Percentiles rank a stretch among this genome's conserved stretches.
phyloP scores from a whole-genome alignment of 805 yeast genomes.

The Metschnikowia lochheadii region DNA sequence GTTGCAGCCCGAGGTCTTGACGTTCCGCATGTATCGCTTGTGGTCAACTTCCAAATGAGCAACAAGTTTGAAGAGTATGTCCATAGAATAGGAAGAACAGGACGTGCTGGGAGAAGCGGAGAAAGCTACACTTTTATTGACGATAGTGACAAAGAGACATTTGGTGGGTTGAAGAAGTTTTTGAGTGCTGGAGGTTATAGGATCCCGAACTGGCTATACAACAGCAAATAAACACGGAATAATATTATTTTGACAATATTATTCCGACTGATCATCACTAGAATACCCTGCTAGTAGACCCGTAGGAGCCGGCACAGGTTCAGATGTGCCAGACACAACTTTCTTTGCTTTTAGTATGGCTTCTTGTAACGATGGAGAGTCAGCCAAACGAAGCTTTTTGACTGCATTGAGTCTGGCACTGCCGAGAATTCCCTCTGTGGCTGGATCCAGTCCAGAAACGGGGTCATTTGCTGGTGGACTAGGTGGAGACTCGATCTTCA shows the following conservation, averaged over 20 bases:
- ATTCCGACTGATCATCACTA: conserved; percentile 24
- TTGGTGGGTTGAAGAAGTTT: conserved; percentile 49
- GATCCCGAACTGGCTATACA: conserved; percentile 26
- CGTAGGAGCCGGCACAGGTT: not conserved
- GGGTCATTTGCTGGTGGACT: not conserved
- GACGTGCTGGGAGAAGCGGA: conserved; percentile 87
- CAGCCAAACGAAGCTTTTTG: not conserved
- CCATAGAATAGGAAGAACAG: conserved; percentile 95
- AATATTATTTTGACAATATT: not conserved
- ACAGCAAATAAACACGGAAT: not conserved
- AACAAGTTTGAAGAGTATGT: conserved; percentile 75
- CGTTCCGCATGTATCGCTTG: conserved; percentile 80
- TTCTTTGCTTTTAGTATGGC: not conserved
- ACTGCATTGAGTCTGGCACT: not conserved
- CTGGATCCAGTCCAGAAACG: not conserved
- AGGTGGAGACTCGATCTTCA: not conserved
- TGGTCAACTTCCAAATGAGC: conserved; percentile 83
- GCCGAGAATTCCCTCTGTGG: not conserved
- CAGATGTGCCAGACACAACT: not conserved
- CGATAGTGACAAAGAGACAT: conserved; percentile 49
- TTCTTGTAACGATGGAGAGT: not conserved
- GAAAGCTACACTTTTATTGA: conserved; percentile 69
- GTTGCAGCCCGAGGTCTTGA: conserved; percentile 96
- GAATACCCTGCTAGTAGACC: conserved; percentile 25
- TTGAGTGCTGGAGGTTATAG: conserved; percentile 34